Evolutionary conservation across 2,329 filamentous ascomycete genomes (phyloP), one percentile per base, ranked within the genome.

Genomic region (Paraphaeosphaeria minitans): DNA sequence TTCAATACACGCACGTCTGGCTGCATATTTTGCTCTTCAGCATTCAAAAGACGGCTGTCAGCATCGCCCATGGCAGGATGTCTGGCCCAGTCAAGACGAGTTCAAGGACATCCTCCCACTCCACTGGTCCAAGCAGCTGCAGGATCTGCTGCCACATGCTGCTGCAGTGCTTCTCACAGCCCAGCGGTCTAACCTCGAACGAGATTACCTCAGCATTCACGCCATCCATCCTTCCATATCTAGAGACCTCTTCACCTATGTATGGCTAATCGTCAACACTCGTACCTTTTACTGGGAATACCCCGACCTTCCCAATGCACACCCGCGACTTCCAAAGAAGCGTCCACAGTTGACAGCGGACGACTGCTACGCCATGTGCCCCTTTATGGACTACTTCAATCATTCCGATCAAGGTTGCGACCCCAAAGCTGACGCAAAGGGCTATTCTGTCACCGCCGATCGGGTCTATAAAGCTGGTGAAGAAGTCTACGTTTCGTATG

Each of bases 371-470:
- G 85, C 85, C 10, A 82, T 92, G 64, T 88, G 88, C 73, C 90
- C 90, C 0, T 87, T 91, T 37, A 86, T 89, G 1, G 90, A 93
- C 72, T 85, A 90, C 56, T 89, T 92, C 80, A 93, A 86, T 62
- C 84, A 86, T 61, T 75, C 75, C 14, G 77, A 78, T 27, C 64
- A 70, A 14, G 78, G 78, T 12, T 88, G 86, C 73, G 74, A 79
- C 14, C 85, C 87, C 0, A 70, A 79, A 3, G 85, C 84, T 66
- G 78, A 82, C 47, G 61, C 74, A 0, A 72, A 76, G 1, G 82
- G 82, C 6, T 91, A 87, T 76, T 81, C 79, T 24, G 80, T 91
- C 48, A 81, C 76, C 19, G 82, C 86, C 2, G 77, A 81, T 48
- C 74, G 78, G 1, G 69, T 78, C 0, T 87, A 89, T 67, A 72